phyloP scores from a whole-genome alignment of 371 early-diverging fungal genomes.

The Chytridium lagenaria region DNA sequence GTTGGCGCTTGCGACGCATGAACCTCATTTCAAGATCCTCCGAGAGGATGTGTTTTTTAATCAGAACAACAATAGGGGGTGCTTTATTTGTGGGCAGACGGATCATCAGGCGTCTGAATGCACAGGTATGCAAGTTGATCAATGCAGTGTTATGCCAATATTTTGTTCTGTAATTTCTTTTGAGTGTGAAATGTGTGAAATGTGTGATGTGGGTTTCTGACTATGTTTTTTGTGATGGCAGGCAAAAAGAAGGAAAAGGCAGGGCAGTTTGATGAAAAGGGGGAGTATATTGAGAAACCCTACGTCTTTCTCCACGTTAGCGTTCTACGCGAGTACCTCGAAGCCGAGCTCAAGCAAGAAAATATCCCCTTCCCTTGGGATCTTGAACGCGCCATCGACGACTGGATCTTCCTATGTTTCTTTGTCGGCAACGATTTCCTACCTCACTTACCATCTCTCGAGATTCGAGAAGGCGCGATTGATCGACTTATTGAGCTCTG shows the following conservation, averaged over 20 bases:
- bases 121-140: conserved; percentile 55
- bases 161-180: conserved; percentile 6
- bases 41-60: conserved; percentile 94
- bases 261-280: conserved; percentile 67
- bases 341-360: conserved; percentile 74
- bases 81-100: conserved; percentile 81
- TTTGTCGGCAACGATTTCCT: conserved; percentile 99
- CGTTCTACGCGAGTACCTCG: conserved; percentile 92
- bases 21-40: conserved; percentile 95
- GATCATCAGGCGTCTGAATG: conserved; percentile 87
- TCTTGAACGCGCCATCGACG: conserved; percentile 94
- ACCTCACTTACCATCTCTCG: conserved; percentile 97
- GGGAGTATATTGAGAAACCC: conserved; percentile 64
- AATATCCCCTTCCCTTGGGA: conserved; percentile 73
- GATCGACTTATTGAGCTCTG: conserved; percentile 88
- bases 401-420: conserved; percentile 99
- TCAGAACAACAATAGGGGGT: conserved; percentile 66
- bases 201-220: neutral
- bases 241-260: conserved; percentile 66
- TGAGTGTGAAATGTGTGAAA: neutral
- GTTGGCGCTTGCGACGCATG: conserved; percentile 98
- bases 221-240: conserved; percentile 13
- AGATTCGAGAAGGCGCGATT: conserved; percentile 97
- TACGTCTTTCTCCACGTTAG: conserved; percentile 90
- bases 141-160: no score